phyloP scores from a whole-genome alignment of 345 rosid species.

The Lenwebbia sp. region DNA sequence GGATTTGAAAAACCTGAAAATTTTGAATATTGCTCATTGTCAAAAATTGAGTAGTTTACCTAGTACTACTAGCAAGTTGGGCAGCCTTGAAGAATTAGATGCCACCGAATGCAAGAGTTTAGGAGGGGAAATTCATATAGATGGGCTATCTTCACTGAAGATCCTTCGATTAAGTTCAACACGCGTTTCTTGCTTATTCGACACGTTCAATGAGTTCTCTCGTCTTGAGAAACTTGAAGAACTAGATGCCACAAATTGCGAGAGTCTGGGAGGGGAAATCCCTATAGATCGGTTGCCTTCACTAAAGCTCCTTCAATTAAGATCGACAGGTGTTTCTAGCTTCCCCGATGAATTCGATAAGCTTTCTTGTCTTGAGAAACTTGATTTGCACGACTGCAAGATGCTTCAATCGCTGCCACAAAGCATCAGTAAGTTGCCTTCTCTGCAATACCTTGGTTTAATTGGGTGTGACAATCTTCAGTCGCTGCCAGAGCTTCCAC shows the following conservation, averaged over 20 bases:
- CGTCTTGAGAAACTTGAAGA: no score
- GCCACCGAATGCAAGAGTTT: no score
- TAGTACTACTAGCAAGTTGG: not conserved
- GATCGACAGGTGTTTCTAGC: no score
- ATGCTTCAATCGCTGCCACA: not conserved
- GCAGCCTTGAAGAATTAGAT: not conserved
- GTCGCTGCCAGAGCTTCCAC: not conserved
- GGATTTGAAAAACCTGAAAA: not conserved
- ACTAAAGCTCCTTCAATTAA: no score
- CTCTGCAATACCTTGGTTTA: accelerated
- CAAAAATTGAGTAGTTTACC: not conserved
- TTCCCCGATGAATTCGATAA: no score
- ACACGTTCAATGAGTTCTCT: no score
- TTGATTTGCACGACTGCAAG: accelerated
- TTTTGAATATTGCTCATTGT: accelerated
- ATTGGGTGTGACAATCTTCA: accelerated
- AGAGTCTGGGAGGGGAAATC: accelerated
- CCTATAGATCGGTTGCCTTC: not conserved
- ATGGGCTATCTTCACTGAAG: no score
- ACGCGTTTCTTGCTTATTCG: no score
- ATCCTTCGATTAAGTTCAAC: no score
- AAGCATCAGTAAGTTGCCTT: not conserved
- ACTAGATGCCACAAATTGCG: no score
- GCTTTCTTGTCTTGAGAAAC: no score
- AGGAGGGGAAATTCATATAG: no score